A percentile compares a stretch with the other conserved stretches of the same genome.
These are phyloP conservation scores for Euphorbia lathyris DNA, from an alignment of 345 rosid species.

Conservation along the genomic window DNA sequence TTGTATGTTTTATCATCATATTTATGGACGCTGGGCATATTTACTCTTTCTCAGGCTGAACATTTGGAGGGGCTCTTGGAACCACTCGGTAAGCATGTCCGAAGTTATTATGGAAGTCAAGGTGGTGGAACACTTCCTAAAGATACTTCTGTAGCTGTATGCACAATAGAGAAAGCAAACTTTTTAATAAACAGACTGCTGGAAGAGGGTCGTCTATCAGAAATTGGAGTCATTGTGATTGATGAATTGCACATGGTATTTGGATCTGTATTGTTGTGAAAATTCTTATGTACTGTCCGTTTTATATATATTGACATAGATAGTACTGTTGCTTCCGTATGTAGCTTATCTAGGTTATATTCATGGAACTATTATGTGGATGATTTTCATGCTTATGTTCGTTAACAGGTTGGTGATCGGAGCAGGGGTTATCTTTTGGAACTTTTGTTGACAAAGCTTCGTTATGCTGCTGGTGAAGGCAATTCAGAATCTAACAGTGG, in stretches of 20 bases:
- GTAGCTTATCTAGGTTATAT: not conserved
- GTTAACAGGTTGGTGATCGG: slow-evolving; percentile 86
- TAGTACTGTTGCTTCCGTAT: not conserved
- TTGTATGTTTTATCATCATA: slow-evolving; percentile 10
- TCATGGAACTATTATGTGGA: slow-evolving; percentile 3
- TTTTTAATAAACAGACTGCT: slow-evolving; percentile 76
- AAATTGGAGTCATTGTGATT: slow-evolving; percentile 91
- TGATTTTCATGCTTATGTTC: slow-evolving; percentile 21
- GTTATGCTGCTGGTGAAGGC: slow-evolving; percentile 97
- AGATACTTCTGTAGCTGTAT: slow-evolving; percentile 94
- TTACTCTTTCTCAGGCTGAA: slow-evolving; percentile 57
- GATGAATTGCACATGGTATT: slow-evolving; percentile 98
- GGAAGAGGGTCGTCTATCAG: slow-evolving; percentile 93
- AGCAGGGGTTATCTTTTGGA: slow-evolving; percentile 95
- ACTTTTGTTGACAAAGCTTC: slow-evolving; percentile 90
- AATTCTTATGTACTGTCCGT: not conserved
- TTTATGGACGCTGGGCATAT: not conserved
- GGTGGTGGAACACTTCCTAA: slow-evolving; percentile 98
- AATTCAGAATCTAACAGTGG: slow-evolving; percentile 70
- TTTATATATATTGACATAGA: not conserved
- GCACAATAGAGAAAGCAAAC: slow-evolving; percentile 99
- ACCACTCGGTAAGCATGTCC: slow-evolving; percentile 88
- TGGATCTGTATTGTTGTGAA: not conserved
- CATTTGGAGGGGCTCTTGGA: slow-evolving; percentile 86
- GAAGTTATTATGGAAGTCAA: slow-evolving; percentile 90